A percentile compares a stretch with the other conserved stretches of the same genome.
Evolutionary conservation across 2,329 filamentous ascomycete species (phyloP).

Genomic region (Lasiodiplodia citricola): DNA sequence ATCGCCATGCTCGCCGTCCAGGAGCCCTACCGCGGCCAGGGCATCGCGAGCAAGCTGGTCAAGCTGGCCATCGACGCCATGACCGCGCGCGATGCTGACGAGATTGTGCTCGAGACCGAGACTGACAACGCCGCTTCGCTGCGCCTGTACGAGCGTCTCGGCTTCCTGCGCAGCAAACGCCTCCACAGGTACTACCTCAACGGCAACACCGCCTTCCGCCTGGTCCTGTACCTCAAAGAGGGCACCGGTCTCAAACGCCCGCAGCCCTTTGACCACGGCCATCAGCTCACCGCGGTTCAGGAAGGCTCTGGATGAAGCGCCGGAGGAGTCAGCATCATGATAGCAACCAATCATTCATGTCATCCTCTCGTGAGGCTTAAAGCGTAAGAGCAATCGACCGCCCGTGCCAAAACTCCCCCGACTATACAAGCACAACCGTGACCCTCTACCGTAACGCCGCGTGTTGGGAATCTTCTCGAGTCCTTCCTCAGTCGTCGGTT

Average conservation of each 20-base stretch:
- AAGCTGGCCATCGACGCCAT: conserved; percentile 89
- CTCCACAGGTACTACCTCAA: conserved; percentile 96
- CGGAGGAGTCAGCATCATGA: not conserved
- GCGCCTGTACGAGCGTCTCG: conserved; percentile 88
- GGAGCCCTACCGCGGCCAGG: conserved; percentile 77
- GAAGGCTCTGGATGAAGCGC: not conserved
- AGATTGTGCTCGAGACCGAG: conserved; percentile 95
- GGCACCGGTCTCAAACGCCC: conserved; percentile 24
- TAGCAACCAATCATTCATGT: not conserved
- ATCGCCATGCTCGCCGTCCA: conserved; percentile 98
- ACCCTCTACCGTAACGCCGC: not conserved
- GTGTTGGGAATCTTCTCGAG: not conserved
- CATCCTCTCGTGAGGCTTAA: not conserved
- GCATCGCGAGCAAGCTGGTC: conserved; percentile 87
- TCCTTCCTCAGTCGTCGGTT: not conserved
- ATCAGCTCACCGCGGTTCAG: not conserved
- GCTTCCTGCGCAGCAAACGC: conserved; percentile 90
- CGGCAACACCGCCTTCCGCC: conserved; percentile 89
- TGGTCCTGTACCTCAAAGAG: conserved; percentile 72
- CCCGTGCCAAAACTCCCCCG: conserved; percentile 4
- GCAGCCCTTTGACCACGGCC: not conserved
- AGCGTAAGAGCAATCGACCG: not conserved
- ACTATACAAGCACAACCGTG: not conserved
- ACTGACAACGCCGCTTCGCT: conserved; percentile 89
- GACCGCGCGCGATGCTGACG: conserved; percentile 81